These are phyloP conservation scores for Brassica nigra DNA, from an alignment of 345 rosid genomes.

Conservation along the genomic window DNA sequence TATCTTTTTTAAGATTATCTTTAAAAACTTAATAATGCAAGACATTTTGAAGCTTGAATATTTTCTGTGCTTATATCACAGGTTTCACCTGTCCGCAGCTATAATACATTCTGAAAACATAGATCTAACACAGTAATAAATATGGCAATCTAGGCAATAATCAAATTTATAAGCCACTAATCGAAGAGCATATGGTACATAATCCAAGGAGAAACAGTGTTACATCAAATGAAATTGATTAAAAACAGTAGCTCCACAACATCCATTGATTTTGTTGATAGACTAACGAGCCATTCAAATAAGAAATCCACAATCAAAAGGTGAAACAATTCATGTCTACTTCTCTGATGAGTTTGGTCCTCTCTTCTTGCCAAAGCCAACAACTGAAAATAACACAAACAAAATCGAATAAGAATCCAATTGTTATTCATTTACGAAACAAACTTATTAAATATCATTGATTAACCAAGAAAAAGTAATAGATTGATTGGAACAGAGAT, in stretches of 20 bases:
- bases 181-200: neutral
- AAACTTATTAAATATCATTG: neutral
- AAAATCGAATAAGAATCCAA: neutral
- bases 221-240: neutral
- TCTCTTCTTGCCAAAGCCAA: neutral
- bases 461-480: neutral
- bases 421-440: neutral
- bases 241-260: neutral
- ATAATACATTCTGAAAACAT: too few relatives aligned
- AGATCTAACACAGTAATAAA: neutral
- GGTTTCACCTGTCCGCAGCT: too few relatives aligned
- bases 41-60: too few relatives aligned
- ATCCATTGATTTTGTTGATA: neutral
- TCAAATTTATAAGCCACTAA: neutral
- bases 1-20: too few relatives aligned
- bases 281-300: neutral
- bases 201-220: neutral
- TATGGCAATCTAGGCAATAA: neutral
- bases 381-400: neutral
- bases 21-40: too few relatives aligned
- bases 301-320: neutral
- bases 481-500: neutral
- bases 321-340: neutral
- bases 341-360: neutral
- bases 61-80: too few relatives aligned